Evolutionary conservation across 1,139 yeast genomes (phyloP).

Genomic region (Kodamaea ohmeri): DNA sequence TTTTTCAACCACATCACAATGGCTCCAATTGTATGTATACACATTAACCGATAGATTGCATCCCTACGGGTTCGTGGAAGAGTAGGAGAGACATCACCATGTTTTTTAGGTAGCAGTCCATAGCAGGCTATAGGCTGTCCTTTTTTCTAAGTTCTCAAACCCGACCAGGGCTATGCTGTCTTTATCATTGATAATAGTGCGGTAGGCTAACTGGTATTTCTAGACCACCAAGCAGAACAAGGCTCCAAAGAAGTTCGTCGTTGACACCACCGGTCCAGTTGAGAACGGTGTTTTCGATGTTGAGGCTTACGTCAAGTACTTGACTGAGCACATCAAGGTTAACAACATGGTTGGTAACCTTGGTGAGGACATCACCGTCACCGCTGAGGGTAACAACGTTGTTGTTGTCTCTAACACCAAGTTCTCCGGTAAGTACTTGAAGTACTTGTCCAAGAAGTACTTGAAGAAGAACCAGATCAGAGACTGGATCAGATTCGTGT

Average conservation of each 20-base stretch:
- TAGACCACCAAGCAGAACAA: conserved; percentile 79
- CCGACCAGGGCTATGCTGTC: conserved; percentile 60
- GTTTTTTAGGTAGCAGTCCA: conserved; percentile 10
- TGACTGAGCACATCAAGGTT: conserved; percentile 98
- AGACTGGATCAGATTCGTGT: conserved; percentile 99
- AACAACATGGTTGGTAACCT: conserved; percentile 96
- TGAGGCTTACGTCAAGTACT: conserved; percentile 95
- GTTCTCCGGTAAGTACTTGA: conserved; percentile 99
- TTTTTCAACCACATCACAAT: conserved; percentile 36
- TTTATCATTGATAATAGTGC: conserved; percentile 49
- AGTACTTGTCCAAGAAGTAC: conserved; percentile 99
- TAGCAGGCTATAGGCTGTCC: conserved; percentile 13
- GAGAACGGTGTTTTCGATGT: conserved; percentile 98
- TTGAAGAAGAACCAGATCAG: conserved; percentile 99
- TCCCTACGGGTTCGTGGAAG: conserved; percentile 33
- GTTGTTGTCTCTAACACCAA: conserved; percentile 88
- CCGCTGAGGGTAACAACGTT: conserved; percentile 81
- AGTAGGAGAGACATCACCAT: conserved; percentile 2
- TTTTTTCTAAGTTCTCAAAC: conserved; percentile 21
- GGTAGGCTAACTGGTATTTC: conserved; percentile 54
- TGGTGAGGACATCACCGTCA: conserved; percentile 89
- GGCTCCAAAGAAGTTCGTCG: conserved; percentile 86
- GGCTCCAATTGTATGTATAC: conserved; percentile 88
- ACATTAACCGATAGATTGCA: conserved; percentile 15
- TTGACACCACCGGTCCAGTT: conserved; percentile 96